Conservation (phyloP, 2,329 filamentous ascomycete species). For the Daldinia sp. region DNA sequence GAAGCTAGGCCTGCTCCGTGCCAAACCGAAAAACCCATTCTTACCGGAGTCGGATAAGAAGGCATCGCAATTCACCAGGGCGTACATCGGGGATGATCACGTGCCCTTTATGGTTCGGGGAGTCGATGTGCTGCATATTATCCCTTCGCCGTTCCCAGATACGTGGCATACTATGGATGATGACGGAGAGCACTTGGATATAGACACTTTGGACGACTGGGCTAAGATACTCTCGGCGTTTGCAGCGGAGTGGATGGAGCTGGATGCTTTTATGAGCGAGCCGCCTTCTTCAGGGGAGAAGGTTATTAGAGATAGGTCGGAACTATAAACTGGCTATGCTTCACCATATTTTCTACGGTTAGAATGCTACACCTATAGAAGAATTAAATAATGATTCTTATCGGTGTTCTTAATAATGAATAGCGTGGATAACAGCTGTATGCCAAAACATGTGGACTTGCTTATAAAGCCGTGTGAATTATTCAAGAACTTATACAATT, state of each 20-base stretch:
- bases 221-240: constrained; percentile 84
- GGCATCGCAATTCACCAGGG: constrained; percentile 55
- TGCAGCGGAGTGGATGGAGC: constrained; percentile 89
- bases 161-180: constrained; percentile 91
- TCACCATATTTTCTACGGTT: neutral
- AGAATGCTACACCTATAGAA: neutral
- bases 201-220: constrained; percentile 86
- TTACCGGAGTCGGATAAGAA: constrained; percentile 69
- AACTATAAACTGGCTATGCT: constrained; percentile 8
- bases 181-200: constrained; percentile 83
- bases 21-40: constrained; percentile 62
- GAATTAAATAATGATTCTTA: neutral
- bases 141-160: constrained; percentile 80
- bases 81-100: constrained; percentile 83
- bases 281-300: constrained; percentile 18
- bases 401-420: neutral
- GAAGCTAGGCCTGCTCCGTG: constrained; percentile 64
- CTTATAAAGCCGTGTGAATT: neutral
- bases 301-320: constrained; percentile 32
- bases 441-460: too few species aligned
- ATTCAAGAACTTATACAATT: neutral
- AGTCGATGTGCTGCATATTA: constrained; percentile 88
- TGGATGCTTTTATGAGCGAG: constrained; percentile 53
- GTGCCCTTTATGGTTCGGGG: constrained; percentile 87
- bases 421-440: neutral